Conservation (phyloP, 2,329 filamentous ascomycete species). For the Alternaria triticimaculans region DNA sequence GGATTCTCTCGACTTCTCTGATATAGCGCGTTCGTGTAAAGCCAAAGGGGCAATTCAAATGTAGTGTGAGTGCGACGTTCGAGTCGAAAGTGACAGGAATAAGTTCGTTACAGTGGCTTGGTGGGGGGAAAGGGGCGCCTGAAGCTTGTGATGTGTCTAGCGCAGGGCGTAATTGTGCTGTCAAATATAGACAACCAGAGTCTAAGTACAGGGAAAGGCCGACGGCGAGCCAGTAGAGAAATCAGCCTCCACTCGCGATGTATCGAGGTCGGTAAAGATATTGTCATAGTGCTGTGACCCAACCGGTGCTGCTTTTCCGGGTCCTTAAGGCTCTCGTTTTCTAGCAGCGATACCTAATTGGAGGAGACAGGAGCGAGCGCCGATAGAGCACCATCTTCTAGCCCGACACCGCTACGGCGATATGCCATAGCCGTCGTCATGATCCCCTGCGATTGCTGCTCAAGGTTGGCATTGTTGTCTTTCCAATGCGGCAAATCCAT, state of each 20-base stretch:
- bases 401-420: background rate
- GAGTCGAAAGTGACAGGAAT: background rate
- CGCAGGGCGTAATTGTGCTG: background rate
- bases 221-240: background rate
- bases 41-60: background rate
- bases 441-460: background rate
- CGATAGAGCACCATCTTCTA: background rate
- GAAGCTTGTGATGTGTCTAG: background rate
- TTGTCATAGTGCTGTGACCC: background rate
- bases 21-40: background rate
- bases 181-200: background rate
- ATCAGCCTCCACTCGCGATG: background rate
- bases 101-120: background rate
- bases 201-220: background rate
- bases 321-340: background rate
- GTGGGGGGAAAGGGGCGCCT: background rate
- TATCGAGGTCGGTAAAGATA: background rate
- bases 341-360: background rate
- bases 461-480: background rate
- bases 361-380: background rate
- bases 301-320: background rate
- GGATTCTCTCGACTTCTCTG: background rate
- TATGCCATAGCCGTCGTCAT: background rate
- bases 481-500: background rate
- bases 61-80: background rate